A percentile compares a stretch with the other conserved stretches of the same genome.
Evolutionary conservation across 768 basidiomycete species (phyloP).

Genomic region (Tulasnella sp.): DNA sequence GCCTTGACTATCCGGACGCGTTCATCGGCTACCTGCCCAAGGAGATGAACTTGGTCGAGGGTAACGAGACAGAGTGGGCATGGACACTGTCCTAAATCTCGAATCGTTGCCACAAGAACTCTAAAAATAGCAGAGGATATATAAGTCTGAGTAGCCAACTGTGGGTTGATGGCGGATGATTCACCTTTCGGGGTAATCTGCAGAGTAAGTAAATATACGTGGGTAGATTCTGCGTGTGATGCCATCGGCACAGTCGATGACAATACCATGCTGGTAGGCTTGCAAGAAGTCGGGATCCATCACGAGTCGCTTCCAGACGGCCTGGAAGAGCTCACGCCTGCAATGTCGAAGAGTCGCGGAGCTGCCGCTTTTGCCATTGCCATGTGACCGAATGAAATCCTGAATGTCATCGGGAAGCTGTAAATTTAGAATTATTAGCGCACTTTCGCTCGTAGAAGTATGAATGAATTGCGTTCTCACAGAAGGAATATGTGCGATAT

Average conservation of each 20-base stretch:
- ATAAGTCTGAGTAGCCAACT: background rate
- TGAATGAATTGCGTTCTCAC: background rate
- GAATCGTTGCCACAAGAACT: conserved; percentile 11
- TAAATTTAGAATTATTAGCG: background rate
- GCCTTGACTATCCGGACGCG: background rate
- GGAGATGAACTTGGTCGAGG: conserved; percentile 26
- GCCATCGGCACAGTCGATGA: conserved; percentile 21
- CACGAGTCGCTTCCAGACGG: conserved; percentile 7
- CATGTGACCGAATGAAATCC: background rate
- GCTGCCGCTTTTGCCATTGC: background rate
- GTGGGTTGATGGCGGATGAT: conserved; percentile 7
- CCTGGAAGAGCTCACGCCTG: conserved; percentile 27
- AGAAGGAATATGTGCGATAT: conserved; percentile 22
- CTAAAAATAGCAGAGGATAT: background rate
- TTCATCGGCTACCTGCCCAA: background rate
- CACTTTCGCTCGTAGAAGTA: no score
- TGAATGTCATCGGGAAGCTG: conserved; percentile 22
- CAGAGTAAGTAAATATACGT: conserved; percentile 37
- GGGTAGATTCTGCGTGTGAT: conserved; percentile 30
- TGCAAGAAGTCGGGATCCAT: conserved; percentile 24
- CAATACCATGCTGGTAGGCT: conserved; percentile 25
- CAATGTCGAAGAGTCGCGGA: background rate
- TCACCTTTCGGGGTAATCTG: conserved; percentile 42
- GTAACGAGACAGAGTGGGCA: conserved; percentile 36
- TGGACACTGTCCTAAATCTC: conserved; percentile 31